These are phyloP conservation scores for Rhazya stricta DNA, from an alignment of 257 asterid genomes.

Conservation along the genomic window DNA sequence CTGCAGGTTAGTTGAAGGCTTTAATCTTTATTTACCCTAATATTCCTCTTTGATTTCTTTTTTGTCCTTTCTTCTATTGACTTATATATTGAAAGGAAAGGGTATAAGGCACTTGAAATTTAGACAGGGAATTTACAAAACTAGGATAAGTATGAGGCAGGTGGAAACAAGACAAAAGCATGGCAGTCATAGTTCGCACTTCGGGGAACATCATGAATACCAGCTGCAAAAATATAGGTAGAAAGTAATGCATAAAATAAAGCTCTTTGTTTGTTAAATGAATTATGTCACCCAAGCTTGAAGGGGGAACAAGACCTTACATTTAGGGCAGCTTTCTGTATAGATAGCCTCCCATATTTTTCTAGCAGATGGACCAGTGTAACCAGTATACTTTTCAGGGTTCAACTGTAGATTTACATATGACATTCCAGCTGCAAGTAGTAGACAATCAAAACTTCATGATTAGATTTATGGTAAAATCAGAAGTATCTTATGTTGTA, in stretches of 20 bases:
- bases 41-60: too few species aligned
- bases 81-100: too few species aligned
- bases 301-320: constrained; percentile 20
- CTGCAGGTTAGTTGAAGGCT: too few species aligned
- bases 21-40: too few species aligned
- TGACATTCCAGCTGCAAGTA: constrained; percentile 51
- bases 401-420: constrained; percentile 62
- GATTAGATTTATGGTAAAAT: too few species aligned
- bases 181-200: background rate
- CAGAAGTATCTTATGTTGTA: too few species aligned
- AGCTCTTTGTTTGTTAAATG: background rate
- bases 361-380: constrained; percentile 56
- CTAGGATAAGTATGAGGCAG: too few species aligned
- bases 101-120: too few species aligned
- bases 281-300: background rate
- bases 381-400: constrained; percentile 67
- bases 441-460: background rate
- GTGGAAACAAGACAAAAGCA: too few species aligned
- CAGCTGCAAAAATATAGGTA: background rate
- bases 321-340: constrained; percentile 51
- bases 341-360: constrained; percentile 70
- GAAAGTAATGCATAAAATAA: background rate
- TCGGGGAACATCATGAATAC: too few species aligned
- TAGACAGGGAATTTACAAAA: too few species aligned
- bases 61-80: too few species aligned